Evolutionary conservation across 805 yeast genomes (phyloP).

Genomic region (Cyberlindnera euphorbiiphila): DNA sequence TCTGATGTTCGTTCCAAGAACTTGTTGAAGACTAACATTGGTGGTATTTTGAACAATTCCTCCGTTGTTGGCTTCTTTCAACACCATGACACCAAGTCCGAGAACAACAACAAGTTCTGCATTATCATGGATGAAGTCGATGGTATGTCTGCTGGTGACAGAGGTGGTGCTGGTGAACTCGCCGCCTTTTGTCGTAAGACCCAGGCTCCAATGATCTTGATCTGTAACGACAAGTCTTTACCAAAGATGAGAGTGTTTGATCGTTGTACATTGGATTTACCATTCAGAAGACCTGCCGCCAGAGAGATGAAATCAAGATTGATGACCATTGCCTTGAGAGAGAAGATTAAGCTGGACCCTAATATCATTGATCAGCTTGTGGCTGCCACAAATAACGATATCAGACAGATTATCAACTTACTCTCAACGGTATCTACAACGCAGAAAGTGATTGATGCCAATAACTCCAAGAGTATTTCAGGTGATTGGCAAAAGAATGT

Average conservation of each 20-base stretch:
- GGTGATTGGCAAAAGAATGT: constrained; percentile 84
- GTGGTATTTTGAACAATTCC: constrained; percentile 71
- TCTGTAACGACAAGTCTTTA: constrained; percentile 86
- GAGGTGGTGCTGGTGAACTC: constrained; percentile 96
- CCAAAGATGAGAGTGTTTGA: constrained; percentile 98
- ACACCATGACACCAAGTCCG: constrained; percentile 27
- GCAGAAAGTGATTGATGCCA: constrained; percentile 55
- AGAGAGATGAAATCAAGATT: constrained; percentile 75
- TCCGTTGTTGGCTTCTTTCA: constrained; percentile 78
- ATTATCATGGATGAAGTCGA: constrained; percentile 98
- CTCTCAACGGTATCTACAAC: constrained; percentile 82
- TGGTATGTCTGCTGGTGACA: constrained; percentile 98
- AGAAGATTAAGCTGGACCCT: constrained; percentile 75
- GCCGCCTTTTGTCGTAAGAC: constrained; percentile 84
- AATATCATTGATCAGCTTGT: constrained; percentile 79
- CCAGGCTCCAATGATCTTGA: constrained; percentile 83
- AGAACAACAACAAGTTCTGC: constrained; percentile 58
- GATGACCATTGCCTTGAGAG: constrained; percentile 87
- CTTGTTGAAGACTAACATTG: constrained; percentile 62
- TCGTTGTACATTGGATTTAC: constrained; percentile 69
- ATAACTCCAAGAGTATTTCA: constrained; percentile 59
- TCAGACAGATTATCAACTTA: constrained; percentile 88
- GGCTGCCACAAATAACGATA: constrained; percentile 82
- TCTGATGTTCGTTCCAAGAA: constrained; percentile 88
- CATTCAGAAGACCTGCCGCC: constrained; percentile 87